Evolutionary conservation across 768 basidiomycete genomes (phyloP).

Genomic region (Kondoa malvinella): DNA sequence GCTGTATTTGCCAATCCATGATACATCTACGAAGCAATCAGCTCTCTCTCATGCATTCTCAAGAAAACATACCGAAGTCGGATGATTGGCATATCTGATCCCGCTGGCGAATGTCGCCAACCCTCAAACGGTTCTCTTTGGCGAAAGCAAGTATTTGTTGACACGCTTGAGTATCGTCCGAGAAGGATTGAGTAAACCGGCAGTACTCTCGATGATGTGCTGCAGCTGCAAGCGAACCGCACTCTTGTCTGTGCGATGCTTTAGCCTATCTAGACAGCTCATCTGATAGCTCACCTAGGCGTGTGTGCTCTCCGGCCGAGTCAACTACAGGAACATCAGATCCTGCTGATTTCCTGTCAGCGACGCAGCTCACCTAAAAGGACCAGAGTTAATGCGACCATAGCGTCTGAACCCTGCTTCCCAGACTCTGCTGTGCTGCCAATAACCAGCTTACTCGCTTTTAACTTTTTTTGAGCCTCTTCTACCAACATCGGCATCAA

Average conservation of each 20-base stretch:
- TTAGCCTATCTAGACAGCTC: neutral
- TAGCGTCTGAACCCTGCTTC: neutral
- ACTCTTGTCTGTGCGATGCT: constrained; percentile 37
- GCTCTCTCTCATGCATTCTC: no score
- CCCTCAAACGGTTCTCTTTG: neutral
- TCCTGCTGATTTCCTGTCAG: neutral
- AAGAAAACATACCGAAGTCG: no score
- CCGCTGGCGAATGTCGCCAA: neutral
- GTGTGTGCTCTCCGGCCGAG: neutral
- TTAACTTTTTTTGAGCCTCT: neutral
- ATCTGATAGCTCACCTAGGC: neutral
- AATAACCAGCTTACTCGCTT: no score
- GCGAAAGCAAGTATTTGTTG: constrained; percentile 50
- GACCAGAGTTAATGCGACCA: neutral
- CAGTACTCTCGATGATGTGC: constrained; percentile 58
- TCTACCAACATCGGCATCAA: neutral
- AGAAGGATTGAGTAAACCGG: constrained; percentile 54
- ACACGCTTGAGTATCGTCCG: constrained; percentile 61
- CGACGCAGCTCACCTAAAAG: neutral
- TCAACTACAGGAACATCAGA: neutral
- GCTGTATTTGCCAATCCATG: no score
- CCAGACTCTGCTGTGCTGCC: neutral
- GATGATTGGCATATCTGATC: no score
- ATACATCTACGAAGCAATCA: no score
- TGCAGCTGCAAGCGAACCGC: constrained; percentile 57